Evolutionary conservation across 2,329 filamentous ascomycete species (phyloP), one percentile per base, ranked within the genome.

Genomic region (Colletotrichum filicis): DNA sequence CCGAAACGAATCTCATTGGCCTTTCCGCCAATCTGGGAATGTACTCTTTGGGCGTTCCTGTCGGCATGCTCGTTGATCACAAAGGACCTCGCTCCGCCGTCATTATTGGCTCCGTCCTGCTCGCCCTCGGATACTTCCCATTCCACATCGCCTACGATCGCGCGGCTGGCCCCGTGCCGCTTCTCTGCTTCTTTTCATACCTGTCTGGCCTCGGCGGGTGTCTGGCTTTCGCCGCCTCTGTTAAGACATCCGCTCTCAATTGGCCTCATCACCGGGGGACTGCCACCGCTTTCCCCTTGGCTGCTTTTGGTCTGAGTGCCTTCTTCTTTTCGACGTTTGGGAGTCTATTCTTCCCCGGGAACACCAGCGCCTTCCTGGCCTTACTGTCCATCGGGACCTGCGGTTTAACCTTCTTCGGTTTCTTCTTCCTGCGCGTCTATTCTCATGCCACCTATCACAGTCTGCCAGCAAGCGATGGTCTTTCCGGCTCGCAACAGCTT

Each of bases 261-360:
- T 98, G 95, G 91, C 96, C 96, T 14, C 90, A 92, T 71, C 93
- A 97, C 80, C 91, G 97, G 75, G 97, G 97, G 68, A 98, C 96
- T 4, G 97, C 97, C 6, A 98, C 97, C 6, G 95, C 95, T 1
- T 97, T 98, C 78, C 96, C 97, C 6, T 84, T 98, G 68, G 94
- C 97, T 69, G 95, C 94, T 3, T 98, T 98, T 80, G 97, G 97
- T 3, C 85, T 99, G 70, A 98, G 95, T 80, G 97, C 97, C 67
- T 97, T 99, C 84, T 97, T 98, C 86, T 99, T 98, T 84, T 96
- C 97, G 0, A 88, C 92, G 2, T 83, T 97, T 42, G 94, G 95
- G 26, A 90, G 91, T 22, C 80, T 97, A 59, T 85, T 94, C 53
- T 95, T 98, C 79, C 94, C 94, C 2, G 94, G 95, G 52, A 91